Base-by-base conservation (phyloP, 768 basidiomycete genomes). In the Russula ochroleuca region DNA sequence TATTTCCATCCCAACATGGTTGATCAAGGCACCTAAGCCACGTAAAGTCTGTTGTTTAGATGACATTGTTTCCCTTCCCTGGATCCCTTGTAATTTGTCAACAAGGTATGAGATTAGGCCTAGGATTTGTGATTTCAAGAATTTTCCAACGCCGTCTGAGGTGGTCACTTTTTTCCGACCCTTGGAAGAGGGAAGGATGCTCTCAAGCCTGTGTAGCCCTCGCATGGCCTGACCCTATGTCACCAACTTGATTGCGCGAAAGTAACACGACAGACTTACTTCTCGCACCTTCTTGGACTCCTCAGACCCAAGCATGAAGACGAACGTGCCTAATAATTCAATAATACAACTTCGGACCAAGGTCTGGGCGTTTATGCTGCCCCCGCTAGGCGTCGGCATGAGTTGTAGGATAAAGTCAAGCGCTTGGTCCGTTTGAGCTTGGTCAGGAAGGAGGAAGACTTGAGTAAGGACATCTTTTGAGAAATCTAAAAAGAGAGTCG, bases 81-180 rank as follows among this genome's bases (percentile, higher is more conserved):
- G 84, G 1, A 88, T 79, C 63, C 94, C 94, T 71, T 93, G 92
- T 57, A 98, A 75, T 75, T 88, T 85, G 37, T 94, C 92, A 69
- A 90, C 95, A 69, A 97, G 81, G 66, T 86, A 80, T 0, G 91
- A 85, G 21, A 98, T 86, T 59, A 98, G 79, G 1, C 91, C 95
- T 7, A 97, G 82, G 76, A 95, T 87, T 67, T 92, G 82, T 9
- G 78, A 78, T 73, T 87, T 86, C 53, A 98, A 77, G 60, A 94
- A 88, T 0, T 74, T 73, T 23, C 81, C 79, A 41, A 90, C 73
- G 61, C 81, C 79, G 3, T 50, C 25, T 74, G 70, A 21, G 70
- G 68, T 62, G 73, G 61, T 25, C 67, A 67, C 41, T 70, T 68
- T 64, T 73, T 72, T 65, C 28, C 68, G 53, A 23, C 69, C 72